Base-by-base conservation (phyloP, 805 yeast species). In the Myxozyma nipponensis region DNA sequence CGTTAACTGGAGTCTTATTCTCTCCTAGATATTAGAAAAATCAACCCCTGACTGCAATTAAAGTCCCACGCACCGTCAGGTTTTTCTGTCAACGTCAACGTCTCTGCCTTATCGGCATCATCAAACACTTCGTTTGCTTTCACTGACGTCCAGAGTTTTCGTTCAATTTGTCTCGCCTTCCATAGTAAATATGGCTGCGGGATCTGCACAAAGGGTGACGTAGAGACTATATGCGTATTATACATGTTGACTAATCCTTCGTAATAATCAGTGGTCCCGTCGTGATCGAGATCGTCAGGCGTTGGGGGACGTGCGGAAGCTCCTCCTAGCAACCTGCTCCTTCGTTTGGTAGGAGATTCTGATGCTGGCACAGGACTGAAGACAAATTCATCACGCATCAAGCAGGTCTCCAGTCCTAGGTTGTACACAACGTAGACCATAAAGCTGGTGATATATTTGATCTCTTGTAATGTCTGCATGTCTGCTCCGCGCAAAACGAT, bases 171-270 rank as follows among this genome's bases (percentile, higher is more conserved):
- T 41, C 87, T 69, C 0, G 83, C 81, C 54, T 75, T 75, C 30
- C 67, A 64, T 39, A 86, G 68, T 9, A 84, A 72, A 46, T 76
- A 73, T 0, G 98, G 98, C 2, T 79, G 69, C 0, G 82, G 79
- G 61, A 86, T 85, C 18, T 76, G 72, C 0, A 90, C 90, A 46
- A 89, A 79, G 0, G 98, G 97, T 1, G 98, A 90, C 0, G 87
- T 77, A 2, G 95, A 86, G 24, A 91, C 68, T 3, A 81, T 69
- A 52, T 87, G 70, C n/a, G 70, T 70, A 17, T 72, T 64, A 45
- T 82, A 69, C 28, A 66, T 60, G 15, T 66, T 63, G 4, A 73
- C 55, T 54, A 62, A 39, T 5, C 65, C 63, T 42, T 67, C 71
- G 5, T 63, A 56, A 44, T 51, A 60, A 15, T 62, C 56, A 1